Evolutionary conservation across 306 rosid species (phyloP).

Genomic region (Malus sieversii): DNA sequence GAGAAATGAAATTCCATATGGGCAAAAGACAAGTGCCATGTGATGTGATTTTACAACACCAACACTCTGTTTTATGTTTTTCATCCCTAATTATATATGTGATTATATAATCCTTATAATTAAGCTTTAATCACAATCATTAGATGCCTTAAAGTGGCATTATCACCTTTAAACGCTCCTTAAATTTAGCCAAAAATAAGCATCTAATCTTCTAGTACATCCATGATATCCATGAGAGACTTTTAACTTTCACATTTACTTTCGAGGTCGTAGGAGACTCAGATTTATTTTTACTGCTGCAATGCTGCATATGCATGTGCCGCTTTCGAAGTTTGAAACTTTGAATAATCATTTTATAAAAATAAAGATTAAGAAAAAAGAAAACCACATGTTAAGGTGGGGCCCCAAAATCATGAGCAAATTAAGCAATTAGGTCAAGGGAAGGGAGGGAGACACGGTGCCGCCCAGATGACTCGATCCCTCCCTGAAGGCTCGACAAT

Average conservation of each 20-base stretch:
- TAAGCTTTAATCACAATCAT: background rate
- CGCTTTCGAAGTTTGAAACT: background rate
- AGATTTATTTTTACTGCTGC: background rate
- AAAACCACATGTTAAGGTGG: background rate
- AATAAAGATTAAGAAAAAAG: too few species aligned
- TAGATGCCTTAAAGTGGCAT: background rate
- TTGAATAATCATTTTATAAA: background rate
- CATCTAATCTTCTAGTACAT: background rate
- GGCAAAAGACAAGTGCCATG: constrained; percentile 4
- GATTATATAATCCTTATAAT: background rate
- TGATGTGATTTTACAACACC: background rate
- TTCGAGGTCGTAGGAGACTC: background rate
- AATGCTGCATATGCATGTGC: background rate
- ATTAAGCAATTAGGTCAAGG: background rate
- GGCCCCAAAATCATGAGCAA: background rate
- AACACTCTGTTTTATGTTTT: constrained; percentile 1
- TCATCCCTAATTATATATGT: background rate
- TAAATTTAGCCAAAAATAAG: background rate
- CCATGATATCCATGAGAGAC: background rate
- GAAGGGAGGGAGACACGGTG: background rate
- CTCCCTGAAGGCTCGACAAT: background rate
- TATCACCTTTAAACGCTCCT: background rate
- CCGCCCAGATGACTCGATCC: constrained; percentile 3
- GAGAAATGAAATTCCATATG: background rate
- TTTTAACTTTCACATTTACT: too few species aligned